phyloP scores from a whole-genome alignment of 768 basidiomycete species.

The Gloeophyllum trabeum region DNA sequence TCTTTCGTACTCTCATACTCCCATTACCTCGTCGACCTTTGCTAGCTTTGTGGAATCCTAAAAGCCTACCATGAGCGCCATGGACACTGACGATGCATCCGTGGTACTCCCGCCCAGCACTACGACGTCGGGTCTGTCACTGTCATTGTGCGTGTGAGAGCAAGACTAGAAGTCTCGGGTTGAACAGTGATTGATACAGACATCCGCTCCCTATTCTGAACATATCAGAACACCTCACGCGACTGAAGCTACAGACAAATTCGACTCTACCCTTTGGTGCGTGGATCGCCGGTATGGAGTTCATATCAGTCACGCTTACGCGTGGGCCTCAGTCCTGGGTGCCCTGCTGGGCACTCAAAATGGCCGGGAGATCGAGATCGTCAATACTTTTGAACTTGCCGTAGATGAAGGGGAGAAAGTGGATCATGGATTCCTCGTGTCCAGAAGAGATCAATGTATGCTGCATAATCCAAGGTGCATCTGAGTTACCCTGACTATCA shows the following conservation, averaged over 20 bases:
- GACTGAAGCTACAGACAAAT: conserved; percentile 66
- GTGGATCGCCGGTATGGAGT: conserved; percentile 8
- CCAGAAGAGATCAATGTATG: conserved; percentile 82
- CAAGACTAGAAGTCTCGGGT: background rate
- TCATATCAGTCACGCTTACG: conserved; percentile 2
- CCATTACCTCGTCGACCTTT: background rate
- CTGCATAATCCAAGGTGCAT: conserved; percentile 7
- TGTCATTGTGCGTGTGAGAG: conserved; percentile 48
- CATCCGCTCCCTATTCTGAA: conserved; percentile 96
- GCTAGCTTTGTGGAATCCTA: no score
- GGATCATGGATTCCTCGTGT: conserved; percentile 73
- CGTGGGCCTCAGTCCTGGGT: conserved; percentile 66
- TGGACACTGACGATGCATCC: conserved; percentile 72
- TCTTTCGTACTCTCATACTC: no score
- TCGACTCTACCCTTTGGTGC: conserved; percentile 54
- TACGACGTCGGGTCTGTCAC: conserved; percentile 60
- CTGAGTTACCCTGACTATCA: background rate
- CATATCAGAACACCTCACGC: conserved; percentile 90
- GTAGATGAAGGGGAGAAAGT: conserved; percentile 48
- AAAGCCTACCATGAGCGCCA: conserved; percentile 35
- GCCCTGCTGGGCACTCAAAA: conserved; percentile 90
- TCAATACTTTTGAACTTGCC: conserved; percentile 91
- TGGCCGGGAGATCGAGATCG: conserved; percentile 92
- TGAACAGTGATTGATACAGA: conserved; percentile 30
- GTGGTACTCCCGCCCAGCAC: conserved; percentile 66